Conservation (phyloP, 2,329 filamentous ascomycete genomes). For the Stagonosporopsis cucurbitacearum region DNA sequence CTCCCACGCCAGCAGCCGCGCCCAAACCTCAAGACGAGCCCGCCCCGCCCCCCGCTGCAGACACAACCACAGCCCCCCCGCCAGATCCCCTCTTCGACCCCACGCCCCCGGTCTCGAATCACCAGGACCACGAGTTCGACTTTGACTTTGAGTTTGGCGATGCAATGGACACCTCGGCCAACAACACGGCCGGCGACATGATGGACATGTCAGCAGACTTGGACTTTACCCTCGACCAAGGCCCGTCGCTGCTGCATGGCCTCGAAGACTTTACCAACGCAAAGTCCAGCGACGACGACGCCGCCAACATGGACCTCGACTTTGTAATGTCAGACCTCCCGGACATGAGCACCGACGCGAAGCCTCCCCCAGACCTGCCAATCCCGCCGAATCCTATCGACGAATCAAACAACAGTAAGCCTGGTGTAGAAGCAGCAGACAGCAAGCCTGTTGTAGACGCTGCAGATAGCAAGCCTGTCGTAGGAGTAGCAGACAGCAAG, state of each 20-base stretch:
- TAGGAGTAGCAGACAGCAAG: constrained; percentile 8
- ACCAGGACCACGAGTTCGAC: constrained; percentile 43
- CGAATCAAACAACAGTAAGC: constrained; percentile 8
- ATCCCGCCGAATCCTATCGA: no score
- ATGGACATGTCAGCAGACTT: constrained; percentile 39
- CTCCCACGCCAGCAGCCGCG: constrained; percentile 17
- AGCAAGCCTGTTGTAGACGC: constrained; percentile 1
- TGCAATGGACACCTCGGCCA: constrained; percentile 32
- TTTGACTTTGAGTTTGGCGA: constrained; percentile 50
- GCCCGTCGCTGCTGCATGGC: constrained; percentile 41
- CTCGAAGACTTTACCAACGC: constrained; percentile 50
- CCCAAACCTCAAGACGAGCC: constrained; percentile 24
- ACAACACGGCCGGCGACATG: constrained; percentile 28
- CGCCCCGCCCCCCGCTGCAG: constrained; percentile 21
- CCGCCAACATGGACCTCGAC: constrained; percentile 34
- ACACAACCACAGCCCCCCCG: constrained; percentile 23
- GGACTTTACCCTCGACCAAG: constrained; percentile 43
- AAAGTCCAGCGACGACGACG: constrained; percentile 31
- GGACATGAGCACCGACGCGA: constrained; percentile 25
- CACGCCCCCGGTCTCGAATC: constrained; percentile 35
- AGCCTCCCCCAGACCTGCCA: constrained; percentile 4
- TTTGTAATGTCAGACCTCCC: constrained; percentile 43
- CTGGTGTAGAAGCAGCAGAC: constrained; percentile 4
- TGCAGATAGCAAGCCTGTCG: constrained; percentile 6
- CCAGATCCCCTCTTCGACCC: constrained; percentile 42